A percentile compares a stretch with the other conserved stretches of the same genome.
These are phyloP conservation scores for Candida parachauliodes DNA, from an alignment of 805 yeast species.

Conservation along the genomic window DNA sequence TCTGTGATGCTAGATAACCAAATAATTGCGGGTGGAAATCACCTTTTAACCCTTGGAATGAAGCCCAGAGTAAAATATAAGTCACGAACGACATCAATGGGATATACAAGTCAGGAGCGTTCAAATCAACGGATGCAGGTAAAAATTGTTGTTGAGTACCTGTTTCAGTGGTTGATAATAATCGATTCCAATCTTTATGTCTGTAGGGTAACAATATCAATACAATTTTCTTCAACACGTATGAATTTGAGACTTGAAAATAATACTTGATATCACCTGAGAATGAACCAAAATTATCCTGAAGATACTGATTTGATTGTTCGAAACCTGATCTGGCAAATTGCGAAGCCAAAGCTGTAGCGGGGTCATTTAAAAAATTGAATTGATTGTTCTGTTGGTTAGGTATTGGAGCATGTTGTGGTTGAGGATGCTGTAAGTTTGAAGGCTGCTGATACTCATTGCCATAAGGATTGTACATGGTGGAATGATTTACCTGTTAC, in stretches of 20 bases:
- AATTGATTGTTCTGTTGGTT: conserved; percentile 27
- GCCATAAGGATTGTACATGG: conserved; percentile 41
- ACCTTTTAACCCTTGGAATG: conserved; percentile 80
- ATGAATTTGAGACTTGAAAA: conserved; percentile 87
- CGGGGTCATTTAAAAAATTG: conserved; percentile 67
- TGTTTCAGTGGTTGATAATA: conserved; percentile 21
- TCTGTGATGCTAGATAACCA: conserved; percentile 82
- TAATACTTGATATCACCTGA: conserved; percentile 69
- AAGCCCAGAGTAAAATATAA: conserved; percentile 78
- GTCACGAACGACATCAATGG: conserved; percentile 93
- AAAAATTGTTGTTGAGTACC: conserved; percentile 43
- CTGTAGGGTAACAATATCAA: conserved; percentile 83
- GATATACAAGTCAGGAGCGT: conserved; percentile 94
- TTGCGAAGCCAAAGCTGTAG: conserved; percentile 81
- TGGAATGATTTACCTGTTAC: neutral
- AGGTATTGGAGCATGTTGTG: conserved; percentile 36
- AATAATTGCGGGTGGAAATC: conserved; percentile 90
- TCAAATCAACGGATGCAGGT: conserved; percentile 80
- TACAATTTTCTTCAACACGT: conserved; percentile 70
- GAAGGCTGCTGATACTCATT: conserved; percentile 16
- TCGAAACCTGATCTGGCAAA: conserved; percentile 82
- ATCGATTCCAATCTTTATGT: conserved; percentile 78
- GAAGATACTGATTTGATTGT: conserved; percentile 76
- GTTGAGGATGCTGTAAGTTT: conserved; percentile 20
- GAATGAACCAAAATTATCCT: conserved; percentile 59